Percentiles rank a stretch among this genome's conserved stretches.
phyloP scores from a whole-genome alignment of 2,329 filamentous ascomycete species.

The Penicillium sp. region DNA sequence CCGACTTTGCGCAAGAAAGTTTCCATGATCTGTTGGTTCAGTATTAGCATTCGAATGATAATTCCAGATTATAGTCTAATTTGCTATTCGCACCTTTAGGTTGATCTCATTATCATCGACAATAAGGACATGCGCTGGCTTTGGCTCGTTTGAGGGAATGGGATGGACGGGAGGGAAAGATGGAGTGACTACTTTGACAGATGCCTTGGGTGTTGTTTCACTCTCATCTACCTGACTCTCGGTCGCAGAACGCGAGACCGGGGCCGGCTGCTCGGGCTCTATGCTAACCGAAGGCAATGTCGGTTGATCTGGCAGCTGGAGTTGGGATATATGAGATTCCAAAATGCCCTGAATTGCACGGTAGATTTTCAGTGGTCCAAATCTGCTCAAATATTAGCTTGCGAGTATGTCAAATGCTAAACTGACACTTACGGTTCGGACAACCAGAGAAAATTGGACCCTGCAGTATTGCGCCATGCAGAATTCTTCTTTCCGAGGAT shows the following conservation, averaged over 20 bases:
- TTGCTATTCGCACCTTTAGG: slow-evolving; percentile 26
- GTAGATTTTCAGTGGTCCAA: slow-evolving; percentile 28
- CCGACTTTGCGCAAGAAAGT: slow-evolving; percentile 42
- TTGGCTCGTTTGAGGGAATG: background rate
- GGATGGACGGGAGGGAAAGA: background rate
- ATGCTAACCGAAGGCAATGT: too few species aligned
- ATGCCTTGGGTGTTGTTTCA: background rate
- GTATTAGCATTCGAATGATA: background rate
- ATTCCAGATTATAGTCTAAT: background rate
- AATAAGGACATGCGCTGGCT: slow-evolving; percentile 31
- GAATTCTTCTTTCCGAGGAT: slow-evolving; percentile 18
- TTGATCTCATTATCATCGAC: slow-evolving; percentile 48
- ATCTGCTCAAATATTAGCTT: slow-evolving; percentile 19
- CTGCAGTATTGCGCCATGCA: background rate
- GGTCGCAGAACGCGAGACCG: background rate
- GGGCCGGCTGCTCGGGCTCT: background rate
- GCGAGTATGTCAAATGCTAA: background rate
- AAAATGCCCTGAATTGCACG: slow-evolving; percentile 18
- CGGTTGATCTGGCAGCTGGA: background rate
- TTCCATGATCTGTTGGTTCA: slow-evolving; percentile 29
- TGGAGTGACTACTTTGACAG: too few species aligned
- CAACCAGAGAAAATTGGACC: slow-evolving; percentile 23
- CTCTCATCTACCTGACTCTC: background rate
- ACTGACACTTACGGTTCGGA: slow-evolving; percentile 27
- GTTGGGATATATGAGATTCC: background rate